A percentile compares a stretch with the other conserved stretches of the same genome.
phyloP scores from a whole-genome alignment of 495 filamentous ascomycete genomes.

The Neurospora sp. region DNA sequence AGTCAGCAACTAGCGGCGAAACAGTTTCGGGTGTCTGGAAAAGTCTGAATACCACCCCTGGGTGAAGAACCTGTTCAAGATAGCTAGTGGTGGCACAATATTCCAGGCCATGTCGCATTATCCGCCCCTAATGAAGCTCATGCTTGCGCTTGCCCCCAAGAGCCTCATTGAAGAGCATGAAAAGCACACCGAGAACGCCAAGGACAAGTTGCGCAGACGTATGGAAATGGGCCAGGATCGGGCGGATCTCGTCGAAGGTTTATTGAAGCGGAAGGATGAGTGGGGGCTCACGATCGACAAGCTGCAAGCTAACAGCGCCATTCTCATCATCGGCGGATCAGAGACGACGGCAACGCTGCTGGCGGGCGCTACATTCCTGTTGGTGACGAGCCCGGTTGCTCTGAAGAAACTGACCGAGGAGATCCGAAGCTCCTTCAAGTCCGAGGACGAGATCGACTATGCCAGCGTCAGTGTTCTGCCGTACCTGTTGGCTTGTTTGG shows the following conservation, averaged over 20 bases:
- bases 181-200: slow-evolving; percentile 25
- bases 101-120: slow-evolving; percentile 24
- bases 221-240: slow-evolving; percentile 30
- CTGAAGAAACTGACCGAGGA: slow-evolving; percentile 38
- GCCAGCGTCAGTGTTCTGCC: slow-evolving; percentile 32
- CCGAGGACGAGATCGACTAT: slow-evolving; percentile 42
- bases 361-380: slow-evolving; percentile 39
- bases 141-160: slow-evolving; percentile 17
- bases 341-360: slow-evolving; percentile 54
- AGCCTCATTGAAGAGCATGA: slow-evolving; percentile 20
- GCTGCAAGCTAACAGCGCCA: slow-evolving; percentile 29
- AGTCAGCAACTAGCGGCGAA: background rate
- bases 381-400: slow-evolving; percentile 35
- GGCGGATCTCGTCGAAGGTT: slow-evolving; percentile 39
- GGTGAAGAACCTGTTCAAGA: slow-evolving; percentile 40
- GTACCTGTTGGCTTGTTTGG: slow-evolving; percentile 47
- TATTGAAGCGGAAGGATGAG: slow-evolving; percentile 38
- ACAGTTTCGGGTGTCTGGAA: slow-evolving; percentile 43
- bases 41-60: slow-evolving; percentile 41
- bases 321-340: slow-evolving; percentile 43
- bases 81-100: slow-evolving; percentile 25
- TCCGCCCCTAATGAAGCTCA: slow-evolving; percentile 12
- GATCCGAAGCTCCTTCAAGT: slow-evolving; percentile 39
- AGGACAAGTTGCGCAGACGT: slow-evolving; percentile 30
- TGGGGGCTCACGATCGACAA: slow-evolving; percentile 30